Evolutionary conservation across 768 basidiomycete species (phyloP).

Genomic region (Coprinellus micaceus): DNA sequence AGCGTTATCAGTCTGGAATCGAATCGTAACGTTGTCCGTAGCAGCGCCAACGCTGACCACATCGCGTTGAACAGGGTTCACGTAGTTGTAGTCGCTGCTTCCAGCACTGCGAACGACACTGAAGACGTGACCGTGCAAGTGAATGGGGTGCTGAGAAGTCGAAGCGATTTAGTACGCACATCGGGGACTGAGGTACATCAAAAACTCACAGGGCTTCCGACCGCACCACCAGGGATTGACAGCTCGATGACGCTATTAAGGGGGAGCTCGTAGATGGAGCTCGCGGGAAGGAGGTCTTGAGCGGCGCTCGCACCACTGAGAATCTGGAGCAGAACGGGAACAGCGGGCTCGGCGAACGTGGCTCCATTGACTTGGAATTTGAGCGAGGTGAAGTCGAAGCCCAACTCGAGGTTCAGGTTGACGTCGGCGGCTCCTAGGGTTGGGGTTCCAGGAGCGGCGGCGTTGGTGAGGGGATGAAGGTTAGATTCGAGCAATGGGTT

Average conservation of each 20-base stretch:
- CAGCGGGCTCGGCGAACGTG: slow-evolving; percentile 27
- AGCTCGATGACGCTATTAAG: slow-evolving; percentile 42
- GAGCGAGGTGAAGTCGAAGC: neutral
- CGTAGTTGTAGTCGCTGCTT: slow-evolving; percentile 4
- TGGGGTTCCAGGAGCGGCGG: neutral
- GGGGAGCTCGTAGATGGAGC: slow-evolving; percentile 37
- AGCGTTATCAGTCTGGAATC: slow-evolving; percentile 62
- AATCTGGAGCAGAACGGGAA: too few relatives aligned
- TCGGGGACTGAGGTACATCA: neutral
- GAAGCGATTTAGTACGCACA: neutral
- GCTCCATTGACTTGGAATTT: slow-evolving; percentile 24
- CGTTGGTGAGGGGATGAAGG: slow-evolving; percentile 16
- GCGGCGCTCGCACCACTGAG: slow-evolving; percentile 27
- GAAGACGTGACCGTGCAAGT: slow-evolving; percentile 30
- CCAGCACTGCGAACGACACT: too few relatives aligned
- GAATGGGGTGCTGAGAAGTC: slow-evolving; percentile 38
- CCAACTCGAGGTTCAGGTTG: slow-evolving; percentile 24
- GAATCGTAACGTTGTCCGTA: slow-evolving; percentile 38
- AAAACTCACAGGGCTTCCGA: slow-evolving; percentile 32
- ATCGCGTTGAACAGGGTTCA: slow-evolving; percentile 31
- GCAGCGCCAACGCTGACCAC: slow-evolving; percentile 24
- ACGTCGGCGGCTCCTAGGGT: slow-evolving; percentile 22
- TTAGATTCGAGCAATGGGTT: slow-evolving; percentile 26
- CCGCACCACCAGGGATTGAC: slow-evolving; percentile 24
- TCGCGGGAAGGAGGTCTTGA: slow-evolving; percentile 31